These are phyloP conservation scores for Rhododendron ovatum DNA, from an alignment of 148 eudicot genomes.

Conservation along the genomic window DNA sequence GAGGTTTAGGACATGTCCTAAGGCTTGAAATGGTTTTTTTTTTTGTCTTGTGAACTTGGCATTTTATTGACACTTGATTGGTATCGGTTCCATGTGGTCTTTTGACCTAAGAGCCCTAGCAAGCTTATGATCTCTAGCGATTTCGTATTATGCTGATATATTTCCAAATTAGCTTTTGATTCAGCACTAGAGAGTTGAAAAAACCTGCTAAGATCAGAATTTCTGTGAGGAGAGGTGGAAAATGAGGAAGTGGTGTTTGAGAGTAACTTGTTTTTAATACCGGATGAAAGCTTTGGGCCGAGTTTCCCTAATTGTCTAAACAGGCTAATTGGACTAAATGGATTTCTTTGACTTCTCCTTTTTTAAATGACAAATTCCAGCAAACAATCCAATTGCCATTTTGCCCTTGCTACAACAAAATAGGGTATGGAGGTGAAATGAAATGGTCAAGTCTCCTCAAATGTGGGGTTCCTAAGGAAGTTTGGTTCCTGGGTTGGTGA, in stretches of 20 bases:
- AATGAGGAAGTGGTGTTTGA: not conserved
- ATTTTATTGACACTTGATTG: not conserved
- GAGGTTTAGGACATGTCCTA: not conserved
- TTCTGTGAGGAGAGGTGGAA: not conserved
- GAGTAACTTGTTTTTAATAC: not conserved
- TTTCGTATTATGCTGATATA: not conserved
- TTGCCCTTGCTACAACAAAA: too few species aligned
- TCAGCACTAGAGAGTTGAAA: not conserved
- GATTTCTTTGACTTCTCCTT: too few species aligned
- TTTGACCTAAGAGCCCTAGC: not conserved
- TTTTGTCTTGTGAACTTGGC: not conserved
- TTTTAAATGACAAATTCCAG: too few species aligned
- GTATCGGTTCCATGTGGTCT: not conserved
- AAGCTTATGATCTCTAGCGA: not conserved
- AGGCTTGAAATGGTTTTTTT: not conserved
- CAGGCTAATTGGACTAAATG: too few species aligned
- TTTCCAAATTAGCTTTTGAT: not conserved
- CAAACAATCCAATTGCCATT: too few species aligned
- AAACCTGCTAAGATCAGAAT: not conserved
- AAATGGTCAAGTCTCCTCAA: too few species aligned
- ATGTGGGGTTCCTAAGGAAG: too few species aligned
- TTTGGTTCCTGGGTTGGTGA: too few species aligned
- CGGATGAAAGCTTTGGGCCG: not conserved
- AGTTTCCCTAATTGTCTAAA: too few species aligned
- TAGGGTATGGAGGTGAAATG: too few species aligned